Evolutionary conservation across 441 rosid species (phyloP), one percentile per base, ranked within the genome.

Genomic region (Populus tomentosa): DNA sequence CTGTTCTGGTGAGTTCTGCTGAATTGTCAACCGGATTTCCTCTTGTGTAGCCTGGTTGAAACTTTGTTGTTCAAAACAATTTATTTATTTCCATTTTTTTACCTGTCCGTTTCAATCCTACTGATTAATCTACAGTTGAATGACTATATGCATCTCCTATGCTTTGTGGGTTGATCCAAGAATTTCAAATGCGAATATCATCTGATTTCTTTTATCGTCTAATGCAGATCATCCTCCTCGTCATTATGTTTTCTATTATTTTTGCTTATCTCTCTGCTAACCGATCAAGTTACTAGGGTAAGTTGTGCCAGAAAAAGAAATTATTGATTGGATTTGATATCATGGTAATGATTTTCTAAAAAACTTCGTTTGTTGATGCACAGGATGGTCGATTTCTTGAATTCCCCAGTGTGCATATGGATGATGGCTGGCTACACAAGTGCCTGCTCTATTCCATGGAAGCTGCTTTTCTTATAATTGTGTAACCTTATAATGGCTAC

Each of bases 241-340:
- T 91, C 82, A 75, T 94, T 56, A 67, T 89, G 56, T 70, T 92
- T 85, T 90, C 98, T 30, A 79, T 94, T 28, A 21, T 91, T 75
- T 77, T 84, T 1, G 84, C 85, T 0, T 82, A 86, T 82, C 84
- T 83, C 75, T 82, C 75, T 14, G 75, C 81, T 68, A 87, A 77
- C 73, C 75, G 81, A 80, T 76, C 80, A 64, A 80, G 69, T 28
- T 74, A 85, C 81, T 82, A 83, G 75, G 36, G 85, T 77, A 75
- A 81, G 84, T 65, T 62, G 2, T 16, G 20, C 42, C 35, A 26
- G 40, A 1, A n/a, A 23, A 67, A 10, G 24, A 5, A 56, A 16
- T 50, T 10, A 35, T 56, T 59, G 35, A 40, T 56, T 53, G 66
- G 14, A 9, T 28, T 38, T 70, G 1, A 2, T n/a, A 63, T 70